Evolutionary conservation across 768 basidiomycete species (phyloP).

Genomic region (Pleurotus tuber-regium): DNA sequence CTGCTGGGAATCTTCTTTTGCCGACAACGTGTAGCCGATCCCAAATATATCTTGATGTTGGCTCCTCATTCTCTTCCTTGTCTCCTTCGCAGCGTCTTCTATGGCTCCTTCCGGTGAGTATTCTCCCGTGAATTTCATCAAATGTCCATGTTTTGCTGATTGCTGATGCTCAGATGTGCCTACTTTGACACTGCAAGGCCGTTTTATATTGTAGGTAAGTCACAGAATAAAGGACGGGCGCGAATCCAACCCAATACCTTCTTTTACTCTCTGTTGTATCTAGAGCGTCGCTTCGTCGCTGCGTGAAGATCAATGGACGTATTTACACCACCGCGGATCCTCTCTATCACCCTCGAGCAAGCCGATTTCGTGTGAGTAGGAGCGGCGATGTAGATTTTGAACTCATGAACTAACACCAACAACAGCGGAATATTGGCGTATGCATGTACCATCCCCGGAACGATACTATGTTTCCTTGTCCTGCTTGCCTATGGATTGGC

Average conservation of each 20-base stretch:
- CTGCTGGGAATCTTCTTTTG: not conserved
- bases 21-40: not conserved
- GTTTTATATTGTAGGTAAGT: not conserved
- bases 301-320: not conserved
- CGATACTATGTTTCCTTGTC: slow-evolving; percentile 15
- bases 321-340: not conserved
- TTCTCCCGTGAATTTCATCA: not conserved
- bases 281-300: not conserved
- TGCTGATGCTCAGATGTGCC: not conserved
- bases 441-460: slow-evolving; percentile 16
- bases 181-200: not conserved
- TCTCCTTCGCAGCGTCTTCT: not conserved
- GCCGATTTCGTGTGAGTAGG: not conserved
- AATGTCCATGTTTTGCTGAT: not conserved
- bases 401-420: not conserved
- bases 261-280: not conserved
- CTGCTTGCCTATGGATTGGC: slow-evolving; percentile 15
- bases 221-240: not conserved
- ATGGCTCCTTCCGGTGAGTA: not conserved
- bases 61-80: no score
- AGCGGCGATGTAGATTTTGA: no score
- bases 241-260: not conserved
- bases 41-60: no score
- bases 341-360: not conserved
- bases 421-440: not conserved